Evolutionary conservation across 768 basidiomycete genomes (phyloP).

Genomic region (Gloeopeniophorella convolvens): DNA sequence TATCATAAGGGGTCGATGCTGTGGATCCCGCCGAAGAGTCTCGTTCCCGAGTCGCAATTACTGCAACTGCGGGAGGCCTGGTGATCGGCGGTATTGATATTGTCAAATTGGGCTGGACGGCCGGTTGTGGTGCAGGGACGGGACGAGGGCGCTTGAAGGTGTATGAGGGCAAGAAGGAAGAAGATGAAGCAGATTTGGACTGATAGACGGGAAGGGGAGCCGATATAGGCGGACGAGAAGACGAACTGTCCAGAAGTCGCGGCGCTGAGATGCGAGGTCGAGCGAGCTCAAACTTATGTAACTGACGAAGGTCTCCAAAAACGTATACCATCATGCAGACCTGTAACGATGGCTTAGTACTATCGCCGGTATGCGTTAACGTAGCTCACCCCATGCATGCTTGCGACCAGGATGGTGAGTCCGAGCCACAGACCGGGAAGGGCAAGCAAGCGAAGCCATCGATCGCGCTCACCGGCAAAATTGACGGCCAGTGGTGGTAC

Average conservation of each 20-base stretch:
- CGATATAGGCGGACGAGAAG: conserved; percentile 13
- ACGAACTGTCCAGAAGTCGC: conserved; percentile 17
- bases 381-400: conserved; percentile 53
- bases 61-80: neutral
- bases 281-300: conserved; percentile 71
- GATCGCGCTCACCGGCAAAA: conserved; percentile 39
- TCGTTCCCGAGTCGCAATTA: conserved; percentile 1
- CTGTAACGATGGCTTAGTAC: conserved; percentile 20
- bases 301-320: conserved; percentile 73
- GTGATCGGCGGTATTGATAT: conserved; percentile 12
- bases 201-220: conserved; percentile 10
- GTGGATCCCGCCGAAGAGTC: conserved; percentile 12
- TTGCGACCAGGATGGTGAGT: conserved; percentile 51
- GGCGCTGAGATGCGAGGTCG: conserved; percentile 57
- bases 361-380: neutral
- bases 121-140: neutral
- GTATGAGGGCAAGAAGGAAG: conserved; percentile 14
- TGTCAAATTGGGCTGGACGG: neutral
- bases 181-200: conserved; percentile 6
- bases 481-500: conserved; percentile 32
- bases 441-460: conserved; percentile 54
- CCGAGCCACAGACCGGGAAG: conserved; percentile 70
- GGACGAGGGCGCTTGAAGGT: conserved; percentile 8
- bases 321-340: conserved; percentile 70
- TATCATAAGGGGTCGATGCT: conserved; percentile 16